These are phyloP conservation scores for Sporothrix pseudoabietina DNA, from an alignment of 2,329 filamentous ascomycete genomes.

Conservation along the genomic window DNA sequence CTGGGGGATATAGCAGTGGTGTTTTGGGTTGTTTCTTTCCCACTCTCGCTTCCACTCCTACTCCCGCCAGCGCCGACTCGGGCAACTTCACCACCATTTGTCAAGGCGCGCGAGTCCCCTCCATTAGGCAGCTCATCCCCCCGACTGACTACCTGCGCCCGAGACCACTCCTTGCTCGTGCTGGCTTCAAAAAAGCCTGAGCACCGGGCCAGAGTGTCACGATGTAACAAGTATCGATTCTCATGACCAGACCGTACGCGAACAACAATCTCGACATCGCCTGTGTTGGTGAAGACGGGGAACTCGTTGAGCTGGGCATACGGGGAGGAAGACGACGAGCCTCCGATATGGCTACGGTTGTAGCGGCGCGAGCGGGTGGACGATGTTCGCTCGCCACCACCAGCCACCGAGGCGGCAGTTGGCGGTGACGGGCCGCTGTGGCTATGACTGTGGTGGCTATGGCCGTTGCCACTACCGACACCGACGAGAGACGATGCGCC, in stretches of 20 bases:
- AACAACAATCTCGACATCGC: slow-evolving; percentile 89
- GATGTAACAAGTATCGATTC: slow-evolving; percentile 83
- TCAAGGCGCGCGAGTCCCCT: slow-evolving; percentile 23
- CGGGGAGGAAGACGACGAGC: slow-evolving; percentile 48
- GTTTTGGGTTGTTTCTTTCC: slow-evolving; percentile 40
- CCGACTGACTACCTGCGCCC: slow-evolving; percentile 39
- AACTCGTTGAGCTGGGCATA: slow-evolving; percentile 85
- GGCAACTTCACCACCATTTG: slow-evolving; percentile 50
- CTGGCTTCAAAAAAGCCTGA: slow-evolving; percentile 92
- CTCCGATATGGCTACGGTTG: slow-evolving; percentile 78
- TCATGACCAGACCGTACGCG: slow-evolving; percentile 66
- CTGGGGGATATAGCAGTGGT: slow-evolving; percentile 28
- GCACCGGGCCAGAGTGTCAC: slow-evolving; percentile 82
- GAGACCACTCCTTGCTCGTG: slow-evolving; percentile 77
- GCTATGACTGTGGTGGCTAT: slow-evolving; percentile 27
- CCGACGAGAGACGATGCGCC: slow-evolving; percentile 42
- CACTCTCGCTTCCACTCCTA: slow-evolving; percentile 39
- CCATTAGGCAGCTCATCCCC: neutral
- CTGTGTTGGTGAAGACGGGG: slow-evolving; percentile 83
- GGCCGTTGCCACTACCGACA: slow-evolving; percentile 27
- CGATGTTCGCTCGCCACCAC: slow-evolving; percentile 19
- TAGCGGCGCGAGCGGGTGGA: slow-evolving; percentile 53
- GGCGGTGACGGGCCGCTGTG: slow-evolving; percentile 35
- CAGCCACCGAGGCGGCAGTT: slow-evolving; percentile 27
- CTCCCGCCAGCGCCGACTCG: slow-evolving; percentile 53